These are phyloP conservation scores for Penicillium vulpinum DNA, from an alignment of 2,329 filamentous ascomycete genomes.

Conservation along the genomic window DNA sequence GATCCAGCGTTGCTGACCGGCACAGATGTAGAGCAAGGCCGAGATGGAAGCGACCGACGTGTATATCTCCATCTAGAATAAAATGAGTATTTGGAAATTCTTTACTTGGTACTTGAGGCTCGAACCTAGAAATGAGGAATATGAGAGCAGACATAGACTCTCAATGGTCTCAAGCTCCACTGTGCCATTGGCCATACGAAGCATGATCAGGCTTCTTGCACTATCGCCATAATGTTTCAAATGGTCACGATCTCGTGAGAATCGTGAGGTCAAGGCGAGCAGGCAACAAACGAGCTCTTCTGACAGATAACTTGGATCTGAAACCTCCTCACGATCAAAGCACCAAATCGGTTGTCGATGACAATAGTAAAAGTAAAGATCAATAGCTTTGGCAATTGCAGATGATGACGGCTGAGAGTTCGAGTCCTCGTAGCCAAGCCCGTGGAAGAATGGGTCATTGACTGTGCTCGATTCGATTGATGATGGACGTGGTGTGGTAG, in stretches of 20 bases:
- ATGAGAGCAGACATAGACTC: conserved; percentile 53
- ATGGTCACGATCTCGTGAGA: conserved; percentile 31
- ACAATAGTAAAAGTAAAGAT: conserved; percentile 40
- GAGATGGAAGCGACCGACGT: conserved; percentile 53
- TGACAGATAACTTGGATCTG: conserved; percentile 26
- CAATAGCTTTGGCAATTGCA: conserved; percentile 27
- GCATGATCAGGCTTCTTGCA: conserved; percentile 45
- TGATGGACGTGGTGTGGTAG: conserved; percentile 17
- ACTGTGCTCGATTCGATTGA: conserved; percentile 21
- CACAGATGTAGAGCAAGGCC: conserved; percentile 54
- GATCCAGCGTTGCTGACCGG: conserved; percentile 52
- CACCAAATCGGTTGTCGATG: conserved; percentile 43
- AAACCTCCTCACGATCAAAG: conserved; percentile 36
- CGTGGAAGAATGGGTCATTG: conserved; percentile 23
- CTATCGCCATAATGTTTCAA: conserved; percentile 40
- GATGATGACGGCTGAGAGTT: conserved; percentile 24
- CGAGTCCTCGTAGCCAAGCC: conserved; percentile 27
- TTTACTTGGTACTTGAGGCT: not conserved
- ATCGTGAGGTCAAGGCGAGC: conserved; percentile 35
- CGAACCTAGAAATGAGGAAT: conserved; percentile 53
- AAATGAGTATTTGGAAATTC: conserved; percentile 1
- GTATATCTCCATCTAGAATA: conserved; percentile 48
- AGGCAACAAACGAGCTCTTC: conserved; percentile 39
- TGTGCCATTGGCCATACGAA: conserved; percentile 53
- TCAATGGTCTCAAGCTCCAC: conserved; percentile 54